Evolutionary conservation across 1,284 basidiomycete species (phyloP).

Genomic region (Cryptococcus sp.): DNA sequence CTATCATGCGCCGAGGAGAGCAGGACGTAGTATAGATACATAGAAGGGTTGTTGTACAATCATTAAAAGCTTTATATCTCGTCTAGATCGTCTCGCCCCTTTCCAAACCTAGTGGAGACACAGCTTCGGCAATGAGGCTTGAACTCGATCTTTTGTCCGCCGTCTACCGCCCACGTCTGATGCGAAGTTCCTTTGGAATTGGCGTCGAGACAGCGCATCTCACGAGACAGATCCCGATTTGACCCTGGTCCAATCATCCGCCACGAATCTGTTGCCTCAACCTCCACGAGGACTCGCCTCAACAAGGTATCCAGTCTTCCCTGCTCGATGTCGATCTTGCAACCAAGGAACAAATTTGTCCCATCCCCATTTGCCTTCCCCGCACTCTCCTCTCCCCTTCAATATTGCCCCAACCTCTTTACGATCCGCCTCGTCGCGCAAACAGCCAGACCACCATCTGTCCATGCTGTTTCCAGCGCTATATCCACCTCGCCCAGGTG

Average conservation of each 20-base stretch:
- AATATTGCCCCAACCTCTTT: slow-evolving; percentile 54
- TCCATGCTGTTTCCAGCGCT: slow-evolving; percentile 61
- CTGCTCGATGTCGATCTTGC: neutral
- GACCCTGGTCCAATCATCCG: too few species aligned
- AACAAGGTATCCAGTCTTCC: neutral
- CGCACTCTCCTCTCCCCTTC: slow-evolving; percentile 29
- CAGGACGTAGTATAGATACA: neutral
- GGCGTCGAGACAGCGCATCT: too few species aligned
- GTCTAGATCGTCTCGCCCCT: too few species aligned
- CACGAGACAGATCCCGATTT: too few species aligned
- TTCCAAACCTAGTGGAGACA: too few species aligned
- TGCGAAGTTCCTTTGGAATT: too few species aligned
- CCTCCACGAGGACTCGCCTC: too few species aligned
- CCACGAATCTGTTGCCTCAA: too few species aligned
- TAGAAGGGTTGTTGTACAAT: neutral
- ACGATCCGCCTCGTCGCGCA: slow-evolving; percentile 58
- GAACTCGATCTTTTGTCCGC: too few species aligned
- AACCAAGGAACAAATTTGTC: slow-evolving; percentile 21
- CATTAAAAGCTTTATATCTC: too few species aligned
- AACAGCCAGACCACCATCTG: slow-evolving; percentile 68
- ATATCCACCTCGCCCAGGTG: slow-evolving; percentile 25
- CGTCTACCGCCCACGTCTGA: too few species aligned
- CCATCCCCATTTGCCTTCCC: slow-evolving; percentile 8
- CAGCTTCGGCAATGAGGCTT: too few species aligned
- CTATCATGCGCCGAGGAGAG: neutral